Percentiles rank a stretch among this genome's conserved stretches.
These are phyloP conservation scores for Candida tibetensis DNA, from an alignment of 805 yeast species.

Conservation along the genomic window DNA sequence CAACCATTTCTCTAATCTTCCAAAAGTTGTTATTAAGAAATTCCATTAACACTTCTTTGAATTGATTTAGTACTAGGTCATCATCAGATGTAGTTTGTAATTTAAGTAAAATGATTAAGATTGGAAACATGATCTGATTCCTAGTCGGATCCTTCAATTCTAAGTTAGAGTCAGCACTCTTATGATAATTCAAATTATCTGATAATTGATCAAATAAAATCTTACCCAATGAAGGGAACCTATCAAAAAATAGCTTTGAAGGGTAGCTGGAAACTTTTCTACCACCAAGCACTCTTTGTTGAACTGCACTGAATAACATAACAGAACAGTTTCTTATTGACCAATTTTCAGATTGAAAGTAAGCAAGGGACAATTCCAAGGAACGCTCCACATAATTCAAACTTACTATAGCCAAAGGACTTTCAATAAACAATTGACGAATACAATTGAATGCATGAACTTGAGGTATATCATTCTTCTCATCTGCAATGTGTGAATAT, in stretches of 20 bases:
- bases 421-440: slow-evolving; percentile 68
- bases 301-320: slow-evolving; percentile 86
- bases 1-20: slow-evolving; percentile 88
- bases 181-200: slow-evolving; percentile 15
- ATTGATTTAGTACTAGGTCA: slow-evolving; percentile 46
- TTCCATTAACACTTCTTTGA: slow-evolving; percentile 34
- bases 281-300: slow-evolving; percentile 74
- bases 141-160: slow-evolving; percentile 17
- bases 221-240: slow-evolving; percentile 51
- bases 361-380: slow-evolving; percentile 55
- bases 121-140: slow-evolving; percentile 69
- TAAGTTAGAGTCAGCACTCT: neutral
- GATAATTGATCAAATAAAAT: slow-evolving; percentile 46
- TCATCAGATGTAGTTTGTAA: slow-evolving; percentile 60
- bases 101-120: slow-evolving; percentile 67
- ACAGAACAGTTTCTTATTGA: slow-evolving; percentile 88
- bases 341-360: slow-evolving; percentile 73
- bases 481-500: slow-evolving; percentile 44
- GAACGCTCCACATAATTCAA: slow-evolving; percentile 54
- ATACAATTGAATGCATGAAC: slow-evolving; percentile 92
- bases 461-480: slow-evolving; percentile 76
- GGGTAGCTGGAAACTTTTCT: slow-evolving; percentile 40
- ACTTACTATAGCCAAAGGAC: slow-evolving; percentile 56
- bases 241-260: slow-evolving; percentile 69
- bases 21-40: slow-evolving; percentile 57